Evolutionary conservation across 2,329 filamentous ascomycete species (phyloP).

Genomic region (Colletotrichum paranaense): DNA sequence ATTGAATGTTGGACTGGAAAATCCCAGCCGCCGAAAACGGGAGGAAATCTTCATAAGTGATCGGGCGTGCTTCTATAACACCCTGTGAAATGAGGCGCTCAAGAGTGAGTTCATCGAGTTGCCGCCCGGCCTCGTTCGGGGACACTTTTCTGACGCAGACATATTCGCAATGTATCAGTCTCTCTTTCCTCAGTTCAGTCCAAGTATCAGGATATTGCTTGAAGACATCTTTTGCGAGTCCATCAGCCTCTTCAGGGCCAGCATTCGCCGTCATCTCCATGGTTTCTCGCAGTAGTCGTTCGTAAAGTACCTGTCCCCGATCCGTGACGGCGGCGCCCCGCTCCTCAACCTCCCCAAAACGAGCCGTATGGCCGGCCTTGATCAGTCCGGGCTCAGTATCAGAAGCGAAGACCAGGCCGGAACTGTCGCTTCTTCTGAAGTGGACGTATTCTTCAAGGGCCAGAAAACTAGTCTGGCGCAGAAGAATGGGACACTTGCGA

Average conservation of each 20-base stretch:
- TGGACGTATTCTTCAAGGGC: conserved; percentile 60
- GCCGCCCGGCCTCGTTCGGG: neutral
- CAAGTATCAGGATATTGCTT: too few relatives aligned
- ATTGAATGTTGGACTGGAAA: conserved; percentile 55
- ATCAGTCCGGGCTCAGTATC: conserved; percentile 22
- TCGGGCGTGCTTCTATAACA: conserved; percentile 50
- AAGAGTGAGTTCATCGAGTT: conserved; percentile 25
- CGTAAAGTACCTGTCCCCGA: conserved; percentile 57
- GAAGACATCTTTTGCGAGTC: conserved; percentile 34
- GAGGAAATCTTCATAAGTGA: conserved; percentile 66
- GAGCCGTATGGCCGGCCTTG: conserved; percentile 56
- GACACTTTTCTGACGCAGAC: conserved; percentile 41
- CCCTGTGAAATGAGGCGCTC: conserved; percentile 46
- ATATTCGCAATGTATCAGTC: conserved; percentile 36
- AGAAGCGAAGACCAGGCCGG: neutral
- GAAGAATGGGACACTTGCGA: conserved; percentile 55
- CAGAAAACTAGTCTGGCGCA: conserved; percentile 65
- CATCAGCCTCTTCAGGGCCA: neutral
- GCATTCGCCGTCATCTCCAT: conserved; percentile 34
- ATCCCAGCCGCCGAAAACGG: conserved; percentile 65
- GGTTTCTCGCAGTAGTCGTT: conserved; percentile 50
- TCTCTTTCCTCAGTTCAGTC: too few relatives aligned
- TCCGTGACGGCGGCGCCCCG: conserved; percentile 61
- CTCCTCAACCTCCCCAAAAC: conserved; percentile 66
- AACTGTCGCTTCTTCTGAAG: conserved; percentile 42